Conservation (phyloP, 495 filamentous ascomycete genomes). For the Penicillium paradoxum region DNA sequence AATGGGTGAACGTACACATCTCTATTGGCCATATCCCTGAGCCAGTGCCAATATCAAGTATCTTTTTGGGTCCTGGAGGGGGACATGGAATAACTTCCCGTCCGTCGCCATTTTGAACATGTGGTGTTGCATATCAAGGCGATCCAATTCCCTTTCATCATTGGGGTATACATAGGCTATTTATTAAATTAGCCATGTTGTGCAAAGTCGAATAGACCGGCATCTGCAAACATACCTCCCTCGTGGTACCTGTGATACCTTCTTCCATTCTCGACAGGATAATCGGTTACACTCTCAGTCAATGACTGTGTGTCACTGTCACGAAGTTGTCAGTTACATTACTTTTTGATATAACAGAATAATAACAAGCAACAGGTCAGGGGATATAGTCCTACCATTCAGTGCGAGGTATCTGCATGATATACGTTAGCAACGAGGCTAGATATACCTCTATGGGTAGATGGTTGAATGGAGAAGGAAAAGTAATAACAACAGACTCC, state of each 20-base stretch:
- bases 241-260: slow-evolving; percentile 55
- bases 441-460: neutral
- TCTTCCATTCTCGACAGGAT: slow-evolving; percentile 51
- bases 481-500: neutral
- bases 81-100: slow-evolving; percentile 53
- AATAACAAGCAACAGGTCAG: neutral
- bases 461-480: neutral
- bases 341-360: neutral
- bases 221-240: slow-evolving; percentile 38
- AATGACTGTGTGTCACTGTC: slow-evolving; percentile 46
- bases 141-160: slow-evolving; percentile 51
- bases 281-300: slow-evolving; percentile 47
- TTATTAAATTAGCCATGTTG: slow-evolving; percentile 10
- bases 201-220: neutral
- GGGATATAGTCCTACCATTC: slow-evolving; percentile 16
- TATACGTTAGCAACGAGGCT: slow-evolving; percentile 18
- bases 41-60: slow-evolving; percentile 66
- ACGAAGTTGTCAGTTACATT: slow-evolving; percentile 6
- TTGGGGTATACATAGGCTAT: slow-evolving; percentile 53
- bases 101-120: slow-evolving; percentile 52
- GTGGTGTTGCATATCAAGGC: slow-evolving; percentile 57
- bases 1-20: slow-evolving; percentile 37
- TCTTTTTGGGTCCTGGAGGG: slow-evolving; percentile 48
- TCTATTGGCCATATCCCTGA: slow-evolving; percentile 73
- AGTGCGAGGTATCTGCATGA: slow-evolving; percentile 19